These are phyloP conservation scores for Schwanniomyces vanrijiae DNA, from an alignment of 805 yeast genomes.

Conservation along the genomic window DNA sequence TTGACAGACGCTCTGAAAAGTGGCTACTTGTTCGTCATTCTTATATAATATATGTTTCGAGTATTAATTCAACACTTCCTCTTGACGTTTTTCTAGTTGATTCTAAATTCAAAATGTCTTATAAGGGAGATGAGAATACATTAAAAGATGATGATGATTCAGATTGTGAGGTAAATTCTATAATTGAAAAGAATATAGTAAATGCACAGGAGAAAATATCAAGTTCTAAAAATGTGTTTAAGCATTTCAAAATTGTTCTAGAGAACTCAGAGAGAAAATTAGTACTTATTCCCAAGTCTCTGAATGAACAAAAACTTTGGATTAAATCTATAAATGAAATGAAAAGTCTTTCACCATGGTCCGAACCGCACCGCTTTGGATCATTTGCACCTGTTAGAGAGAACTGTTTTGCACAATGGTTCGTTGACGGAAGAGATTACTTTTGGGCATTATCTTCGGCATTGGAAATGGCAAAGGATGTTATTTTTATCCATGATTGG, in stretches of 20 bases:
- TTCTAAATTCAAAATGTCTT: conserved; percentile 57
- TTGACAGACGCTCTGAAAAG: conserved; percentile 83
- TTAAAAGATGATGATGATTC: conserved; percentile 39
- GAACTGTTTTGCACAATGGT: conserved; percentile 90
- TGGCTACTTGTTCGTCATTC: conserved; percentile 90
- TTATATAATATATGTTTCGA: conserved; percentile 81
- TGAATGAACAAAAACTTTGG: conserved; percentile 70
- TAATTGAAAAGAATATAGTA: conserved; percentile 22
- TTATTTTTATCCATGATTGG: conserved; percentile 96
- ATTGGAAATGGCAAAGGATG: conserved; percentile 88
- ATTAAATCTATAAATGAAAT: conserved; percentile 67
- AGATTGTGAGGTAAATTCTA: conserved; percentile 44
- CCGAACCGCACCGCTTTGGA: conserved; percentile 69
- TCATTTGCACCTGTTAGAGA: conserved; percentile 92
- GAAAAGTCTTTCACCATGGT: conserved; percentile 71
- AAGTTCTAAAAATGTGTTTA: conserved; percentile 48
- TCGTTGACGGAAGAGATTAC: conserved; percentile 95
- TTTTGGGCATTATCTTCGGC: conserved; percentile 96
- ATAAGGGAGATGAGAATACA: conserved; percentile 37
- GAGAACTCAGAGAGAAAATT: conserved; percentile 79
- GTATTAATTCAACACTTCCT: conserved; percentile 82
- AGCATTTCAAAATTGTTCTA: conserved; percentile 52
- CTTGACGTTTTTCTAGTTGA: conserved; percentile 93
- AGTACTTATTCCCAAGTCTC: conserved; percentile 67
- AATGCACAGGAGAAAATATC: conserved; percentile 19